These are phyloP conservation scores for Penicillium paradoxum DNA, from an alignment of 495 filamentous ascomycete genomes.

Conservation along the genomic window DNA sequence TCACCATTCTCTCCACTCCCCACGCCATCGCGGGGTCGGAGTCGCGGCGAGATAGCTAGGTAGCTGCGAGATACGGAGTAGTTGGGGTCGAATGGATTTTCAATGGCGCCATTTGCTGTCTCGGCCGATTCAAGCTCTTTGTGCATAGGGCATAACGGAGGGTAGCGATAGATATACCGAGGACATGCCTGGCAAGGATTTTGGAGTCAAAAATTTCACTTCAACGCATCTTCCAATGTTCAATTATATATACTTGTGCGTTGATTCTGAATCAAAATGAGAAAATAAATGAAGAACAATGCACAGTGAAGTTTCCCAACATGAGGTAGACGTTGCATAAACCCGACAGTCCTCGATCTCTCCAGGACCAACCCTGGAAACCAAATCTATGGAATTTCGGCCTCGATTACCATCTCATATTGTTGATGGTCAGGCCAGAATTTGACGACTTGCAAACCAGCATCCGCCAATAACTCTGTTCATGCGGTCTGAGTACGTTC, in stretches of 20 bases:
- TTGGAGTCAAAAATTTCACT: no score
- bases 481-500: constrained; percentile 38
- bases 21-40: constrained; percentile 18
- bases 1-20: constrained; percentile 24
- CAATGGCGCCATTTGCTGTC: constrained; percentile 1
- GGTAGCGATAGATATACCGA: no score
- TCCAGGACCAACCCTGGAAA: no score
- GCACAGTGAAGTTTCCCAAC: not conserved
- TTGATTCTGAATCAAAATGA: not conserved
- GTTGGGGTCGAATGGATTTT: not conserved
- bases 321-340: not conserved
- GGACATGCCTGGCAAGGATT: no score
- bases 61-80: no score
- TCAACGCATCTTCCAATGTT: no score
- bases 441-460: constrained; percentile 39
- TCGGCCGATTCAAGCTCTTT: constrained; percentile 6
- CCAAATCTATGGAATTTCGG: constrained; percentile 14
- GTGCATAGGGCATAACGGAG: not conserved
- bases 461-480: constrained; percentile 30
- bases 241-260: no score
- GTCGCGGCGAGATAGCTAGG: no score
- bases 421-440: constrained; percentile 34
- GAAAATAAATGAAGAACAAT: not conserved
- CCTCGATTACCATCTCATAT: constrained; percentile 32
- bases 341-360: not conserved